Percentiles rank a stretch among this genome's conserved stretches.
These are phyloP conservation scores for Xylaria scruposa DNA, from an alignment of 495 filamentous ascomycete species.

Conservation along the genomic window DNA sequence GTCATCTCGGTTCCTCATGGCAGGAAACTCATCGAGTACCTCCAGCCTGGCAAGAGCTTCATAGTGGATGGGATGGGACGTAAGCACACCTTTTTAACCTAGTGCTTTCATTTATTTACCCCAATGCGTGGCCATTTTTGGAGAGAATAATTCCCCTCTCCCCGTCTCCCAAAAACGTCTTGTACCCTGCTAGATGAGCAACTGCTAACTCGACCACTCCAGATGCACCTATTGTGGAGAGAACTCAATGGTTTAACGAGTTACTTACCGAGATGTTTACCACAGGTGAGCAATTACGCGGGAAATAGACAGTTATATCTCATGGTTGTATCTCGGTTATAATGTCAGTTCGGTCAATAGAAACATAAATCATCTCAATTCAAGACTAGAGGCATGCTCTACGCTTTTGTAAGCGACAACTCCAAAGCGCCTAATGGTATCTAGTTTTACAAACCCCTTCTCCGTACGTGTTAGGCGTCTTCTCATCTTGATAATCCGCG, in stretches of 20 bases:
- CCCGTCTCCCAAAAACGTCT: background rate
- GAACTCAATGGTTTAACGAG: conserved; percentile 63
- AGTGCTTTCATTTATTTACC: background rate
- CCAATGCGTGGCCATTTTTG: background rate
- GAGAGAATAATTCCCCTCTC: background rate
- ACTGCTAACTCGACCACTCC: background rate
- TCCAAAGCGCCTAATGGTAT: conserved; percentile 28
- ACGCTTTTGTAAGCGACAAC: conserved; percentile 18
- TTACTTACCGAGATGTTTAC: conserved; percentile 60
- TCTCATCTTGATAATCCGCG: background rate
- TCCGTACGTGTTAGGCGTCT: background rate
- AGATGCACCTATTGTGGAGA: conserved; percentile 69
- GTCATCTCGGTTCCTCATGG: conserved; percentile 77
- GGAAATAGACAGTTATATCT: conserved; percentile 16
- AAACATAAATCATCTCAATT: background rate
- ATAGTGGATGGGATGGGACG: conserved; percentile 70
- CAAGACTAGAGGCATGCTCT: background rate
- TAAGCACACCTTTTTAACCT: conserved; percentile 10
- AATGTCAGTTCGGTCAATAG: background rate
- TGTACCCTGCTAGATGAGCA: too few species aligned
- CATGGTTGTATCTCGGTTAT: background rate
- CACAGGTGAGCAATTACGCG: conserved; percentile 46
- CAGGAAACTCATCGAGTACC: conserved; percentile 59
- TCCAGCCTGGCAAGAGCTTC: conserved; percentile 55
- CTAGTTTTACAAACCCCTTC: conserved; percentile 27